These are phyloP conservation scores for Talaromyces piceae DNA, from an alignment of 2,329 filamentous ascomycete genomes.

Conservation along the genomic window DNA sequence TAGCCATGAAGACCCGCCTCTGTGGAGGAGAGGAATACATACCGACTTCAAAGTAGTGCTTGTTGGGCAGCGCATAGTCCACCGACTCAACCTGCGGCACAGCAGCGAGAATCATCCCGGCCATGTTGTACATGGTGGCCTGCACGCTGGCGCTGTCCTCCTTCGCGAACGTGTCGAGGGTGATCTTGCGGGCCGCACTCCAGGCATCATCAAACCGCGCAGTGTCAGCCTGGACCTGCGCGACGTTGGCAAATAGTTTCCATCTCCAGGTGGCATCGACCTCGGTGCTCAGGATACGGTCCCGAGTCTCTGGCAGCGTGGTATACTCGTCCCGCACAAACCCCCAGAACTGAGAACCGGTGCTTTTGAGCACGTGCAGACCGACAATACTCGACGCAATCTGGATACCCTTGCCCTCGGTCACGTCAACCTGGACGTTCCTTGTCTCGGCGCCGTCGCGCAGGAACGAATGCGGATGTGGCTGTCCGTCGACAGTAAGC, in stretches of 20 bases:
- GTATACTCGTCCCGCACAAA: conserved; percentile 93
- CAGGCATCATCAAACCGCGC: conserved; percentile 72
- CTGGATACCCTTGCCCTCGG: conserved; percentile 60
- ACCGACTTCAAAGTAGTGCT: conserved; percentile 95
- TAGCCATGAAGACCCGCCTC: conserved; percentile 2
- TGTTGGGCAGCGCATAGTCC: conserved; percentile 85
- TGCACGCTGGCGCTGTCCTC: conserved; percentile 92
- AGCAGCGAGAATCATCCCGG: conserved; percentile 69
- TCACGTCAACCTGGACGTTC: conserved; percentile 66
- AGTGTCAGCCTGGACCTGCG: conserved; percentile 58
- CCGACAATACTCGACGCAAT: conserved; percentile 73
- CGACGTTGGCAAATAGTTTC: conserved; percentile 60
- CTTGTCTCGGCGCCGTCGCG: conserved; percentile 84
- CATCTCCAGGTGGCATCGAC: conserved; percentile 84
- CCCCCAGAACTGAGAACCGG: conserved; percentile 89
- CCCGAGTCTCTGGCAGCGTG: conserved; percentile 81
- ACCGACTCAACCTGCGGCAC: conserved; percentile 66
- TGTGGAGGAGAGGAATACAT: conserved; percentile 14
- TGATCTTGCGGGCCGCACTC: conserved; percentile 70
- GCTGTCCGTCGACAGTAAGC: conserved; percentile 76
- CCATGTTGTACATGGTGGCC: conserved; percentile 99
- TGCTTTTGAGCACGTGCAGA: conserved; percentile 89
- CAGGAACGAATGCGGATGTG: conserved; percentile 91
- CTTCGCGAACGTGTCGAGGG: conserved; percentile 82
- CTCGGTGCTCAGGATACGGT: conserved; percentile 90